These are phyloP conservation scores for Phialophora macrospora DNA, from an alignment of 2,329 filamentous ascomycete species.

Conservation along the genomic window DNA sequence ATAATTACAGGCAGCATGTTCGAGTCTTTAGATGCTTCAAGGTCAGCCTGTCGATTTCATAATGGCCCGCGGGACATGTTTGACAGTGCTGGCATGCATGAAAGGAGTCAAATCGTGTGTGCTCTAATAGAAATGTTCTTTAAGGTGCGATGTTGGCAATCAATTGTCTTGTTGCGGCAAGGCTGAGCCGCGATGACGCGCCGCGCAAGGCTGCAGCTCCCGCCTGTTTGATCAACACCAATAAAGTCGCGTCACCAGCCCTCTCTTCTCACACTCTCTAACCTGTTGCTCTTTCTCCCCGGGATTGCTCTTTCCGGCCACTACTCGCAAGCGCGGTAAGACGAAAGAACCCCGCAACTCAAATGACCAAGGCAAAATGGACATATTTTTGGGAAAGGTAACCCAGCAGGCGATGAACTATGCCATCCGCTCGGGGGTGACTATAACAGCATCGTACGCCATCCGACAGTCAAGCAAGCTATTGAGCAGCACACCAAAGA, in stretches of 20 bases:
- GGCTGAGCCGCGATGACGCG: conserved; percentile 4
- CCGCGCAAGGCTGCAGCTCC: conserved; percentile 17
- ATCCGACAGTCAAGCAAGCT: conserved; percentile 79
- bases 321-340: not conserved
- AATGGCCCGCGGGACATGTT: not conserved
- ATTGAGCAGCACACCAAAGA: conserved; percentile 72
- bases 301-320: not conserved
- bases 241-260: not conserved
- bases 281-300: not conserved
- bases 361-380: conserved; percentile 61
- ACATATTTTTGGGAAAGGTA: conserved; percentile 68
- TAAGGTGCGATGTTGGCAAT: no score
- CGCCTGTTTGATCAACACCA: conserved; percentile 7
- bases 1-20: no score
- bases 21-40: no score
- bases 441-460: conserved; percentile 84
- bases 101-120: not conserved
- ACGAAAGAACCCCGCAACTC: not conserved
- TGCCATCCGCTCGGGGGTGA: conserved; percentile 85
- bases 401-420: conserved; percentile 87
- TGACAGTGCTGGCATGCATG: not conserved
- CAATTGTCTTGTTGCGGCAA: not conserved
- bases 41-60: not conserved
- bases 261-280: not conserved
- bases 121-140: not conserved